Evolutionary conservation across 805 yeast genomes (phyloP), one percentile per base, ranked within the genome.

Genomic region (Hanseniaspora pseudoguilliermondii): DNA sequence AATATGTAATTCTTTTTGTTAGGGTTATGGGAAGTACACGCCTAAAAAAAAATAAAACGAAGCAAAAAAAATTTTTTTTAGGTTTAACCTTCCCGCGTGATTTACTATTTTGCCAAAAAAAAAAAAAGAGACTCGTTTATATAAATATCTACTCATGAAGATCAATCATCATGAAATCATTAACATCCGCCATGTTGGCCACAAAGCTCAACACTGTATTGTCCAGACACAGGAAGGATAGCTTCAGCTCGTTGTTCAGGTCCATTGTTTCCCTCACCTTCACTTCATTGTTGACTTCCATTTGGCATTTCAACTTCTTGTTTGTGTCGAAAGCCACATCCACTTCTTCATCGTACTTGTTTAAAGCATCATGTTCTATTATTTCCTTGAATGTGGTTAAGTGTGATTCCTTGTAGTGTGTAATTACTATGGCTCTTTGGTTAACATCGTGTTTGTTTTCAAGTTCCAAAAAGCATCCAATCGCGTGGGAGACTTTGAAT

Each of bases 141-240:
- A 32, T 20, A n/a, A 10, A 15, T 21, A 13, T 42, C 29, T 23
- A 25, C 9, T 50, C 48, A 27, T 43, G 11, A 25, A 52, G 15
- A n/a, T 52, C 55, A 25, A 52, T 44, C 32, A 44, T 7, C 49
- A 52, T 44, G 20, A 52, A 18, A n/a, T 52, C 38, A 18, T 52
- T 52, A 16, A 27, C 29, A 3, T 44, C 13, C 6, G 21, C 20
- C 47, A 52, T 29, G 40, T 36, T 43, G 20, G 42, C n/a, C 16
- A 10, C 29, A 13, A 52, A 36, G 16, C 20, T n/a, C 29, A 52
- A 20, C 32, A 18, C 23, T n/a, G 8, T 13, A 0, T n/a, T 35
- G 29, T 27, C 21, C 5, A 29, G 36, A 9, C 10, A 11, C 36
- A 44, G 27, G 18, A 44, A 44, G 2, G 36, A 25, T 10, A 44